These are phyloP conservation scores for Gracilaria gracilis DNA, from an alignment of 23 red algal species.

Conservation along the genomic window DNA sequence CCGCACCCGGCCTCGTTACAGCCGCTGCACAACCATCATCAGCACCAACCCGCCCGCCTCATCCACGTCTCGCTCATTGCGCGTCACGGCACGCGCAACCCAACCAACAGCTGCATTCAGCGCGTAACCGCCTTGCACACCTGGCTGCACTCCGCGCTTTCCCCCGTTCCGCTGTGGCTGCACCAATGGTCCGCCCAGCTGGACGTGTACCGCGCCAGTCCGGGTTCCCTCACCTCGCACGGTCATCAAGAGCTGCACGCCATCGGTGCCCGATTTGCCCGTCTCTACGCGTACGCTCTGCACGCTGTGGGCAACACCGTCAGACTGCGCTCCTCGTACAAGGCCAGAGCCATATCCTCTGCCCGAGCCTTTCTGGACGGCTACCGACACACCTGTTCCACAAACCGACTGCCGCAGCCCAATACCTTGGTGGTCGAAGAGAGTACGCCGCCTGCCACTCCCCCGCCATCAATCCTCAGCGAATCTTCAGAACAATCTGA, in stretches of 20 bases:
- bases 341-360: slow-evolving; percentile 59
- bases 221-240: slow-evolving; percentile 55
- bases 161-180: slow-evolving; percentile 54
- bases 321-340: slow-evolving; percentile 62
- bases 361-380: slow-evolving; percentile 71
- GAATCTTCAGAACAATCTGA: slow-evolving; percentile 54
- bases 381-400: slow-evolving; percentile 37
- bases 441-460: background rate
- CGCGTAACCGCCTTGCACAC: slow-evolving; percentile 55
- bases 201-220: slow-evolving; percentile 18
- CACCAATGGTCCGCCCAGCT: slow-evolving; percentile 54
- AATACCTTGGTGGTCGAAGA: slow-evolving; percentile 30
- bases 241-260: slow-evolving; percentile 62
- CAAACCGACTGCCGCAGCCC: slow-evolving; percentile 26
- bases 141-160: slow-evolving; percentile 42
- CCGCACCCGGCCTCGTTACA: slow-evolving; percentile 15
- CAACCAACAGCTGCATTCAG: slow-evolving; percentile 47
- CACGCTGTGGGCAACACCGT: slow-evolving; percentile 25
- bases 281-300: slow-evolving; percentile 41
- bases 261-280: slow-evolving; percentile 62
- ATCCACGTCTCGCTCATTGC: slow-evolving; percentile 74
- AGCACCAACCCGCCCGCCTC: slow-evolving; percentile 28
- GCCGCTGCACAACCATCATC: slow-evolving; percentile 29
- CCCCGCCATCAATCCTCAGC: slow-evolving; percentile 1
- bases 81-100: slow-evolving; percentile 77